Evolutionary conservation across 106 monocot genomes (phyloP).

Genomic region (Alisma plantagoaquatica): DNA sequence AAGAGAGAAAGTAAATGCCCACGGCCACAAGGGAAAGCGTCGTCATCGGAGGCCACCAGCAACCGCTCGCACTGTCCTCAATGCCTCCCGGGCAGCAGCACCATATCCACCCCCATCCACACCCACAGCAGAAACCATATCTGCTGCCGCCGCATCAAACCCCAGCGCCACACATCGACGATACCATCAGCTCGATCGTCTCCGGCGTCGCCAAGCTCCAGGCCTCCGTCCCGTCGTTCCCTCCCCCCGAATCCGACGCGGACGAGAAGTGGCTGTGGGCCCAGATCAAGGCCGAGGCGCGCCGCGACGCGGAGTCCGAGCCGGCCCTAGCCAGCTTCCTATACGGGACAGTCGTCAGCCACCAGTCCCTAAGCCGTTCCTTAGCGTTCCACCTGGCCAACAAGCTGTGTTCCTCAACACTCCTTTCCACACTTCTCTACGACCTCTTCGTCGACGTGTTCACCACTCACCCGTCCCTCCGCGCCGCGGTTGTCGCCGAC

Average conservation of each 20-base stretch:
- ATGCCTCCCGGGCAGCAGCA: neutral
- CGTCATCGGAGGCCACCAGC: too few relatives aligned
- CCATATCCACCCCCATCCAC: neutral
- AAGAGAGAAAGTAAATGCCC: too few relatives aligned
- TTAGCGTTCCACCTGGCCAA: constrained; percentile 25
- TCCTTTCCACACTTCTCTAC: constrained; percentile 21
- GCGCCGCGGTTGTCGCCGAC: constrained; percentile 12
- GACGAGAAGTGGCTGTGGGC: constrained; percentile 15
- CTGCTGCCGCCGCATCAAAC: neutral
- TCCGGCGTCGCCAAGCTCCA: neutral
- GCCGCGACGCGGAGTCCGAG: constrained; percentile 22
- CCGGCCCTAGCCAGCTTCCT: constrained; percentile 63
- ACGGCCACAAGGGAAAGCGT: too few relatives aligned
- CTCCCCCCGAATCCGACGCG: constrained; percentile 16
- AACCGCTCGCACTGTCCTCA: neutral
- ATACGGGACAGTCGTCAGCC: constrained; percentile 66
- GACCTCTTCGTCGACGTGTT: constrained; percentile 13
- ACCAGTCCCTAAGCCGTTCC: constrained; percentile 53
- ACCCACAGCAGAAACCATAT: neutral
- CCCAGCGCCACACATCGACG: too few relatives aligned
- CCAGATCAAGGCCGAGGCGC: constrained; percentile 22
- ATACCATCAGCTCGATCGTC: too few relatives aligned
- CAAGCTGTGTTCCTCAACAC: constrained; percentile 22
- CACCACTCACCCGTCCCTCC: constrained; percentile 11
- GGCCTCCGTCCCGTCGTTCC: constrained; percentile 12